Percentiles rank a stretch among this genome's conserved stretches.
Evolutionary conservation across 1,284 basidiomycete species (phyloP).

Genomic region (Trametes versicolor): DNA sequence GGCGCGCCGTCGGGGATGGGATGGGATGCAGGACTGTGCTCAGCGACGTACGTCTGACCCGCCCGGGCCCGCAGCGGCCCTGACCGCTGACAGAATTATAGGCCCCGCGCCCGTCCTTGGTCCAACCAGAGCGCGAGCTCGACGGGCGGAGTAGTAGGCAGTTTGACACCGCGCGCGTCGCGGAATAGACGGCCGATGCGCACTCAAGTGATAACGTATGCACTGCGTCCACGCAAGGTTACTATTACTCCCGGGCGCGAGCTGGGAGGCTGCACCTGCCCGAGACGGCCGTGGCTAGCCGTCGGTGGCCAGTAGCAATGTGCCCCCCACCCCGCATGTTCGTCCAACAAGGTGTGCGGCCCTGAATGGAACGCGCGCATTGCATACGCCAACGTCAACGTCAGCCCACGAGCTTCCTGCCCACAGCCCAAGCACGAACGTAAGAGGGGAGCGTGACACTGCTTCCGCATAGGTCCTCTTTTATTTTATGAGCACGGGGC

Average conservation of each 20-base stretch:
- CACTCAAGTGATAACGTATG: constrained; percentile 9
- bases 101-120: constrained; percentile 12
- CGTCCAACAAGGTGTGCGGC: constrained; percentile 17
- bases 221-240: neutral
- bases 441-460: constrained; percentile 1
- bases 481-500: neutral
- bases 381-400: constrained; percentile 15
- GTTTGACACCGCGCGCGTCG: constrained; percentile 23
- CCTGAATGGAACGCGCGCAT: constrained; percentile 22
- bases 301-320: neutral
- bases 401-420: neutral
- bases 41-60: neutral
- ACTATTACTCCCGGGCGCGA: constrained; percentile 8
- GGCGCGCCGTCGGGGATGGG: neutral
- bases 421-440: neutral
- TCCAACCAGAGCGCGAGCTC: constrained; percentile 15
- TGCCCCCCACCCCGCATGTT: neutral
- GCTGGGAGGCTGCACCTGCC: constrained; percentile 11
- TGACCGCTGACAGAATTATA: constrained; percentile 22
- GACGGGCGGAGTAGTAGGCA: constrained; percentile 10
- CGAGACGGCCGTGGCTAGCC: neutral
- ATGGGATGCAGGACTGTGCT: too few relatives aligned
- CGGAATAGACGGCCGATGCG: constrained; percentile 16
- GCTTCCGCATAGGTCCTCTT: neutral
- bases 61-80: neutral